Base-by-base conservation (phyloP, 441 rosid species). In the Brassica balearica region DNA sequence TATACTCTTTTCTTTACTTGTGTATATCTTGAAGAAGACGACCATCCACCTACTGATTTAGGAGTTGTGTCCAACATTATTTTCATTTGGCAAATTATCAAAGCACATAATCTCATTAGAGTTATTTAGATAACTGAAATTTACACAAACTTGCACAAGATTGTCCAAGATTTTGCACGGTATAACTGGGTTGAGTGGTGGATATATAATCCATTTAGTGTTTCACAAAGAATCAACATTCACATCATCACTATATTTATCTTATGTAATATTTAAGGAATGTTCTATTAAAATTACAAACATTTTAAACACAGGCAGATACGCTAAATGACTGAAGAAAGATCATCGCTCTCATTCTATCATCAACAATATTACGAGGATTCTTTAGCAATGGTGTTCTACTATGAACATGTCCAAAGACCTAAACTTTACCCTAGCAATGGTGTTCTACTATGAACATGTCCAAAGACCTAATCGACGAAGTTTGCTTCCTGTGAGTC, bases 61-160 rank as follows among this genome's bases (percentile, higher is more conserved):
- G 8, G 8, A 51, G 19, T 51, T 51, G 58, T 51, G 19, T 5
- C 58, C 58, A 14, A 51, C 58, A 51, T 5, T 3, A 51, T 51
- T 51, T 51, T 51, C 58, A 7, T 51, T 51, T 9, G 48, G 2
- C 48, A 41, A 10, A 41, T 41, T 41, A 41, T 41, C 48, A 41
- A 41, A 9, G 48, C 48, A 41, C 5, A 10, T 10, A 10, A 41
- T 51, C 19, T 51, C 58, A 51, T 5, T 51, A 14, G 19, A 14
- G 19, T 51, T 51, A 51, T 14, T 51, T 51, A 14, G 19, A 51
- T 51, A 51, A 51, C 19, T 14, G 58, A 48, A 14, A 51, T 51
- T n/a, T 51, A 51, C 58, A 51, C 58, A 51, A 51, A 51, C 58
- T 51, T 51, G 58, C 58, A 51, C 55, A 48, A 48, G 55, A 12